Evolutionary conservation across 768 basidiomycete genomes (phyloP), one percentile per base, ranked within the genome.

Genomic region (Leucocoprinus leucothites): DNA sequence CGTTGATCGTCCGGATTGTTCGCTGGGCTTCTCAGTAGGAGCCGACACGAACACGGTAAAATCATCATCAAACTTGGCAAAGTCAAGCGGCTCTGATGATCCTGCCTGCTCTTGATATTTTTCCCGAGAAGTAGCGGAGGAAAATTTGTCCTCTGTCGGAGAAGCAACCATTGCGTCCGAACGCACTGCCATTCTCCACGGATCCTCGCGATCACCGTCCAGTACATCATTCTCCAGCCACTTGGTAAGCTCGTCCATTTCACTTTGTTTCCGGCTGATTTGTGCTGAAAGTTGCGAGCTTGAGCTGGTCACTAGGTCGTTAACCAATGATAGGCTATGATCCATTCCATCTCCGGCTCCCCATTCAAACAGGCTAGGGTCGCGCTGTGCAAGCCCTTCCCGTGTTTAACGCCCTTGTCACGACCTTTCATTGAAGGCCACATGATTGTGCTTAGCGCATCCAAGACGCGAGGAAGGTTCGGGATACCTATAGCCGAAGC

Each of bases 381-480:
- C 65, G 9, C 69, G 67, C 51, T 64, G 70, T 48, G 66, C 64
- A 28, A 62, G 64, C 38, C 44, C 3, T 60, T 61, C 26, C 57
- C 36, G 40, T 61, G 60, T 40, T 49, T 43, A 19, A 22, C 21
- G 26, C 26, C 46, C 66, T 70, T 5, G 63, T 63, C 28, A 64
- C 69, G 54, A 21, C 79, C 72, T 46, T 80, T 69, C 81, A 94
- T 85, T 0, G 86, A 87, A 3, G 91, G 86, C 91, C 91, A 94
- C 86, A 93, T 91, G 62, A 94, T 82, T 0, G 91, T 91, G 67
- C 89, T 86, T 42, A 94, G 71, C 9, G 91, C 88, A 63, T 91
- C 89, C 18, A 89, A 61, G 7, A 91, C 83, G 22, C 91, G 83
- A 26, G 82, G 79, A 31, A 91, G 77, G 11, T 71, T 63, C 18